phyloP scores from a whole-genome alignment of 1,139 yeast species.

The Kodamaea arcana region DNA sequence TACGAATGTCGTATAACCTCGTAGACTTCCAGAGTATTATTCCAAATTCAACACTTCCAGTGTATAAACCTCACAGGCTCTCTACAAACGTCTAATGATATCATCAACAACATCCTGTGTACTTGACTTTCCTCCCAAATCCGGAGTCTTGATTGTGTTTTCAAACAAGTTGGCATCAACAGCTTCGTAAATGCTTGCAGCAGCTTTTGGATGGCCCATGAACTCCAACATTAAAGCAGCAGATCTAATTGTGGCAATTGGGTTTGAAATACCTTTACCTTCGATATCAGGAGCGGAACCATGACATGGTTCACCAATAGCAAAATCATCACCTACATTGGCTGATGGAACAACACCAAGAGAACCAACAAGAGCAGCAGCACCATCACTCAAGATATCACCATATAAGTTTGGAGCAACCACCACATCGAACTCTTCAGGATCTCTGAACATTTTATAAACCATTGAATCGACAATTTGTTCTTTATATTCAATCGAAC shows the following conservation, averaged over 20 bases:
- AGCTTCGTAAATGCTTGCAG: slow-evolving; percentile 88
- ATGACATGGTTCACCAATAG: slow-evolving; percentile 98
- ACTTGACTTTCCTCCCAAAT: slow-evolving; percentile 83
- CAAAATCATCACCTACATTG: slow-evolving; percentile 92
- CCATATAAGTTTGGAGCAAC: slow-evolving; percentile 99
- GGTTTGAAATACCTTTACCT: slow-evolving; percentile 92
- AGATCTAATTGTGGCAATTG: slow-evolving; percentile 96
- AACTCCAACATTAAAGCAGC: slow-evolving; percentile 96
- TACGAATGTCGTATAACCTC: too few relatives aligned
- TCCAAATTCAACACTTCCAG: background rate
- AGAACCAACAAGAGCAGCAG: slow-evolving; percentile 98
- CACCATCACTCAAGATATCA: slow-evolving; percentile 96
- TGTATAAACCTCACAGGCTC: background rate
- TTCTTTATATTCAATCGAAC: slow-evolving; percentile 68
- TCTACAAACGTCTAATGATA: slow-evolving; percentile 48
- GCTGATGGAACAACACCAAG: slow-evolving; percentile 98
- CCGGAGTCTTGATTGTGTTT: slow-evolving; percentile 83
- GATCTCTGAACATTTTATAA: slow-evolving; percentile 96
- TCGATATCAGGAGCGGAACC: slow-evolving; percentile 99
- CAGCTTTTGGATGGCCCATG: slow-evolving; percentile 87
- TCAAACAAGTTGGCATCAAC: slow-evolving; percentile 90
- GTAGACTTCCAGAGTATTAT: background rate
- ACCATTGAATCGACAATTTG: slow-evolving; percentile 99
- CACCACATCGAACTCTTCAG: slow-evolving; percentile 92
- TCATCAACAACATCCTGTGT: slow-evolving; percentile 87